Conservation (phyloP, 1,139 yeast species). For the Yamadazyma songkhlaensis region DNA sequence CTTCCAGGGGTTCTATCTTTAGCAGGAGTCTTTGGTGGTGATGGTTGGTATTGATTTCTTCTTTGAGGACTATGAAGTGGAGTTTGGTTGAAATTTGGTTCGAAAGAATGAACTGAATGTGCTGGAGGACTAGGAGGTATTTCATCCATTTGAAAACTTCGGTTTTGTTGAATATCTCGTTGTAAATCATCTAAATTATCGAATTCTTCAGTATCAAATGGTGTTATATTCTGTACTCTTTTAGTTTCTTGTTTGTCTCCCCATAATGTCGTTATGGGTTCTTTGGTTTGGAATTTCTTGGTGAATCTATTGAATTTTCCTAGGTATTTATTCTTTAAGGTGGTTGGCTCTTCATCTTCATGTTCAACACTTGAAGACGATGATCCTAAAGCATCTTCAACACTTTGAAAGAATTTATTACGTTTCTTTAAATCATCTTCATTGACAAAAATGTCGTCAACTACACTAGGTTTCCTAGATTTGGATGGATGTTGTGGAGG, state of each 20-base stretch:
- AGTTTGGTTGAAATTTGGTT: neutral
- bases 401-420: slow-evolving; percentile 10
- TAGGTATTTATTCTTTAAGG: slow-evolving; percentile 20
- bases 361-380: slow-evolving; percentile 15
- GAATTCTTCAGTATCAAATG: slow-evolving; percentile 13
- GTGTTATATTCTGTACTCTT: slow-evolving; percentile 8
- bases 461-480: slow-evolving; percentile 13
- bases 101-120: slow-evolving; percentile 8
- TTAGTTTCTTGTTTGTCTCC: slow-evolving; percentile 8
- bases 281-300: slow-evolving; percentile 33
- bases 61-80: neutral
- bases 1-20: slow-evolving; percentile 12
- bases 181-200: slow-evolving; percentile 19
- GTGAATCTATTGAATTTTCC: slow-evolving; percentile 31
- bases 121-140: slow-evolving; percentile 16
- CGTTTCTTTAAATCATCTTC: slow-evolving; percentile 9
- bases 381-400: slow-evolving; percentile 9
- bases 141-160: slow-evolving; percentile 6
- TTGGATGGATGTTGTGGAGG: slow-evolving; percentile 14
- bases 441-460: slow-evolving; percentile 29
- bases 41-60: neutral
- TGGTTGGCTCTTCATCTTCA: slow-evolving; percentile 3
- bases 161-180: slow-evolving; percentile 14
- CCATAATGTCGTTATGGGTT: slow-evolving; percentile 26
- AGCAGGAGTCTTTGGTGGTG: slow-evolving; percentile 3